Conservation (phyloP, 2,329 filamentous ascomycete species). For the Monascus ruber region DNA sequence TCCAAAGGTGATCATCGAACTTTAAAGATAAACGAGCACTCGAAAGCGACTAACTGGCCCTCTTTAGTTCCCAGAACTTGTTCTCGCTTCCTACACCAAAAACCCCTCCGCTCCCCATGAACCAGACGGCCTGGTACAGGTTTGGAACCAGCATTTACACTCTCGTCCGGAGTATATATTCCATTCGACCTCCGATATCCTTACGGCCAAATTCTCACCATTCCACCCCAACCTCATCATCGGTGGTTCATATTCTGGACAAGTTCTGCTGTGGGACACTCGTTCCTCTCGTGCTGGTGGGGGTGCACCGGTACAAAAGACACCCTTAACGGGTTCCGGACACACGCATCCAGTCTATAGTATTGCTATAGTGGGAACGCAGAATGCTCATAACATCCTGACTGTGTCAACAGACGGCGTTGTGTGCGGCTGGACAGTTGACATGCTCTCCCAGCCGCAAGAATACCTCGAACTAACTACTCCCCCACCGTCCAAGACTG, state of each 20-base stretch:
- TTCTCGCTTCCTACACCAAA: conserved; percentile 93
- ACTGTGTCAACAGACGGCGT: conserved; percentile 94
- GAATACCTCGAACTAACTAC: conserved; percentile 82
- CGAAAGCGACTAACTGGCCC: background rate
- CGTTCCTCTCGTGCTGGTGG: conserved; percentile 63
- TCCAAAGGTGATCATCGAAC: conserved; percentile 50
- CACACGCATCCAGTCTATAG: conserved; percentile 96
- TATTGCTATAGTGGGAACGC: conserved; percentile 89
- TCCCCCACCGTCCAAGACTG: conserved; percentile 76
- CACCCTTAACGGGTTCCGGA: conserved; percentile 83
- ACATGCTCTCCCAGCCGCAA: conserved; percentile 94
- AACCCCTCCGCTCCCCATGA: conserved; percentile 91
- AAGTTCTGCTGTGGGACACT: conserved; percentile 95
- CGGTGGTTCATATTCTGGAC: conserved; percentile 90
- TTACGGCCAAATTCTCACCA: conserved; percentile 95
- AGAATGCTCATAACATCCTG: conserved; percentile 98
- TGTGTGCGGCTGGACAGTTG: conserved; percentile 93
- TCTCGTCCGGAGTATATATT: conserved; percentile 94
- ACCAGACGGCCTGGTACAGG: conserved; percentile 82
- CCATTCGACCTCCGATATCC: conserved; percentile 87
- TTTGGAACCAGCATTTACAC: conserved; percentile 95
- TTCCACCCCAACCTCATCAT: conserved; percentile 95
- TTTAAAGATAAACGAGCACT: background rate
- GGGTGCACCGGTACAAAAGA: conserved; percentile 76
- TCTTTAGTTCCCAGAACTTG: conserved; percentile 65